Conservation (phyloP, 73 alveolate genomes). For the Paramecium caudatum region DNA sequence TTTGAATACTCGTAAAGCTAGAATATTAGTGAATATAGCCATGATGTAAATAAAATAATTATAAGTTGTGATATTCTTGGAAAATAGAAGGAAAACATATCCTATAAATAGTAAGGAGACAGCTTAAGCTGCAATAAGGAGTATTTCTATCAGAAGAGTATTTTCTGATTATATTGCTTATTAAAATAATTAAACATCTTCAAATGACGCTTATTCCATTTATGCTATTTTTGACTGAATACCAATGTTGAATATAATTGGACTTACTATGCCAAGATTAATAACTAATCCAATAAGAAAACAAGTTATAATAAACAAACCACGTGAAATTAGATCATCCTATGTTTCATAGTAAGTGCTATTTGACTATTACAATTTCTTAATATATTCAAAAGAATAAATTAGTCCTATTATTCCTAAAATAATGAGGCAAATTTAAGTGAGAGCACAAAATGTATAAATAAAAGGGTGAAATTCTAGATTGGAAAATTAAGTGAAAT, state of each 20-base stretch:
- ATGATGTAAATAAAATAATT: slow-evolving; percentile 11
- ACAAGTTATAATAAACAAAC: background rate
- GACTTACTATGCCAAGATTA: background rate
- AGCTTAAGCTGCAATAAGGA: background rate
- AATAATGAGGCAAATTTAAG: background rate
- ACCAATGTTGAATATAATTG: background rate
- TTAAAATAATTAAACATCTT: background rate
- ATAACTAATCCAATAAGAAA: too few species aligned
- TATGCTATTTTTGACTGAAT: background rate
- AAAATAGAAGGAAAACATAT: slow-evolving; percentile 5
- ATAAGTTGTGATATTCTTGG: background rate
- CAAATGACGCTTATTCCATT: background rate
- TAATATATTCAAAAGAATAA: slow-evolving; percentile 7
- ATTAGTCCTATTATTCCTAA: slow-evolving; percentile 10
- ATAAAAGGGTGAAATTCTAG: slow-evolving; percentile 1
- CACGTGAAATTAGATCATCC: background rate
- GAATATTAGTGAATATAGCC: background rate
- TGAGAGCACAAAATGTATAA: background rate
- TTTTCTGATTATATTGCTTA: background rate
- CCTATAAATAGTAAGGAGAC: background rate
- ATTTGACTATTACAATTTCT: background rate
- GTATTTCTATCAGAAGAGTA: background rate
- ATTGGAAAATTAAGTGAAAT: background rate
- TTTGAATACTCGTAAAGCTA: background rate
- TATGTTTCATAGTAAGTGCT: background rate